phyloP scores from a whole-genome alignment of 352 stramenopile genomes.

The Phytophthora idaei region DNA sequence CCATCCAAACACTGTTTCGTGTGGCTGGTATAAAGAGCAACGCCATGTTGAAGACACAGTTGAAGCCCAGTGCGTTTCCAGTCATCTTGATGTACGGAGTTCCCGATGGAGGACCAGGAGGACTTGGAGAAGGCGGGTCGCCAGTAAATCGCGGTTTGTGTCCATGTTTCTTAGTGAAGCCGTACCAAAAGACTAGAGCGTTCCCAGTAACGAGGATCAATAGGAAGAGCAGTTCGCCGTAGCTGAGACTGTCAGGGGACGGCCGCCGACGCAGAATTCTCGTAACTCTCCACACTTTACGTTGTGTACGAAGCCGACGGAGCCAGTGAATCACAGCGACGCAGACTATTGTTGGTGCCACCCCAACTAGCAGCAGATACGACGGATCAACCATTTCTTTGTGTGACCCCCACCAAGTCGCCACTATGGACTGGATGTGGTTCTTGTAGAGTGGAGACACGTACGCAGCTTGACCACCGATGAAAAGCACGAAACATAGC shows the following conservation, averaged over 20 bases:
- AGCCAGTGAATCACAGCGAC: constrained; percentile 43
- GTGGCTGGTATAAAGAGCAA: constrained; percentile 53
- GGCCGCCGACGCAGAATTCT: constrained; percentile 21
- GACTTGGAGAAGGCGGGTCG: neutral
- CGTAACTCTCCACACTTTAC: constrained; percentile 10
- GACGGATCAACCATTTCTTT: constrained; percentile 60
- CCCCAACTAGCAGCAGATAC: constrained; percentile 54
- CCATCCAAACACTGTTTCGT: constrained; percentile 55
- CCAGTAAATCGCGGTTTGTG: constrained; percentile 13
- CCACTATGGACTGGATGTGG: constrained; percentile 16
- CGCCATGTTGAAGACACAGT: constrained; percentile 44
- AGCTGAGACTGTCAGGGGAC: constrained; percentile 21
- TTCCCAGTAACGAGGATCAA: constrained; percentile 33
- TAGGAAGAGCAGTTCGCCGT: constrained; percentile 47
- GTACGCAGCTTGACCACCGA: constrained; percentile 31
- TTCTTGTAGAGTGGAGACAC: constrained; percentile 28
- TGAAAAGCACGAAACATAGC: constrained; percentile 21
- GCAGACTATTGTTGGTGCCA: constrained; percentile 42
- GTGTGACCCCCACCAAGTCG: constrained; percentile 30
- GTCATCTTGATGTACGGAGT: constrained; percentile 26
- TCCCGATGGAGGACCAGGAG: neutral
- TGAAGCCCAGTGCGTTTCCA: constrained; percentile 38
- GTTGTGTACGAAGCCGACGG: constrained; percentile 9
- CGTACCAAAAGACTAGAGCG: constrained; percentile 38
- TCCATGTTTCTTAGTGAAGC: constrained; percentile 10